Conservation (phyloP, 177 flowering plant genomes). For the Telopea speciosissima region DNA sequence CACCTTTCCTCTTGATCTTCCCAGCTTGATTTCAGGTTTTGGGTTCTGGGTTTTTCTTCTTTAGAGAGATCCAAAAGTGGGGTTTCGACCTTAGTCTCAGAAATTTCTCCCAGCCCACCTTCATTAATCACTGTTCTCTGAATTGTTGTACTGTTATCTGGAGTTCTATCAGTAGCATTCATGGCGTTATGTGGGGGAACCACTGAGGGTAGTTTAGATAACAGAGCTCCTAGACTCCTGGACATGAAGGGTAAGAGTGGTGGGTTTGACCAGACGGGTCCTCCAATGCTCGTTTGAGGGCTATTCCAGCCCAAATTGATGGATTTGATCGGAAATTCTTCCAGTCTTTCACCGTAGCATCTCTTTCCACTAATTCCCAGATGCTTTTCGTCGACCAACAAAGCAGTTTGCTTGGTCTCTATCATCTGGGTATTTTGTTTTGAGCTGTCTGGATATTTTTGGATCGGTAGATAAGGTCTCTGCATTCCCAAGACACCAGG, state of each 20-base stretch:
- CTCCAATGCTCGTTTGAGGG: constrained; percentile 26
- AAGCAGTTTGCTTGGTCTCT: constrained; percentile 14
- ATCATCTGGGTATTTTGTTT: constrained; percentile 24
- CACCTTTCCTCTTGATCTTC: not conserved
- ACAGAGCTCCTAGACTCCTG: constrained; percentile 40
- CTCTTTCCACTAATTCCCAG: constrained; percentile 38
- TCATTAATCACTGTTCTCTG: constrained; percentile 5
- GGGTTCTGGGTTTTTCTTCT: constrained; percentile 7
- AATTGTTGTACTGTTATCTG: not conserved
- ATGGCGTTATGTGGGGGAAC: constrained; percentile 11
- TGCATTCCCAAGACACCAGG: constrained; percentile 56
- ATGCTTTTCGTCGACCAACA: constrained; percentile 17
- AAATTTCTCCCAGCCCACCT: not conserved
- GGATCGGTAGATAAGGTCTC: constrained; percentile 46
- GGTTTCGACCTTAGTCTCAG: constrained; percentile 4
- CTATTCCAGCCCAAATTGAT: constrained; percentile 52
- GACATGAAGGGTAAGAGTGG: constrained; percentile 44
- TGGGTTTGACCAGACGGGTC: constrained; percentile 42
- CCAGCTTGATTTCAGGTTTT: constrained; percentile 12
- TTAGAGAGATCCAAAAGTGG: not conserved
- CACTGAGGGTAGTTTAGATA: constrained; percentile 27
- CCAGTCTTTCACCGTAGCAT: constrained; percentile 19
- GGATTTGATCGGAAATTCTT: constrained; percentile 31
- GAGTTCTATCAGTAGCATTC: constrained; percentile 8
- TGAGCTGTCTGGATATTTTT: constrained; percentile 23